These are phyloP conservation scores for Salmacisia buchloeana DNA, from an alignment of 1,284 basidiomycete genomes.

Conservation along the genomic window DNA sequence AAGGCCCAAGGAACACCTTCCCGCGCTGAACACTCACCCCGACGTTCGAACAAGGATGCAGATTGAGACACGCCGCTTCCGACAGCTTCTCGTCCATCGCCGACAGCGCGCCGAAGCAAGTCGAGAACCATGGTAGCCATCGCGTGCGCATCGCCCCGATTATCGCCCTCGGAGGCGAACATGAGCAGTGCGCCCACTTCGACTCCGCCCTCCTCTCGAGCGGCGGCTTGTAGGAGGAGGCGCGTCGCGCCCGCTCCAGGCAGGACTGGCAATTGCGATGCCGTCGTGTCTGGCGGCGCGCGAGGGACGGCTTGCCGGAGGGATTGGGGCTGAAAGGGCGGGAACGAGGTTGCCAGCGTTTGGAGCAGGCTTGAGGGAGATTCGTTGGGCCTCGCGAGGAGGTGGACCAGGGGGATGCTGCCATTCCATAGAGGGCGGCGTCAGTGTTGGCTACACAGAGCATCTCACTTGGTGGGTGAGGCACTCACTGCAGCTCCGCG, in stretches of 20 bases:
- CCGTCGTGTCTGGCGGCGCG: neutral
- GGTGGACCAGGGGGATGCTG: slow-evolving; percentile 15
- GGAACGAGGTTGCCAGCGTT: neutral
- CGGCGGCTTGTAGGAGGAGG: slow-evolving; percentile 12
- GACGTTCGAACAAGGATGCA: neutral
- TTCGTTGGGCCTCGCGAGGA: slow-evolving; percentile 11
- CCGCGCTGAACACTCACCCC: neutral
- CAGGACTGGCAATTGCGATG: slow-evolving; percentile 18
- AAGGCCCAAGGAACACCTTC: neutral
- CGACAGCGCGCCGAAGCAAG: neutral
- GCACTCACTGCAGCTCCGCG: slow-evolving; percentile 19
- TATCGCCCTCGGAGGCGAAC: slow-evolving; percentile 42
- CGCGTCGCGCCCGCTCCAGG: slow-evolving; percentile 26
- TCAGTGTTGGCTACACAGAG: neutral
- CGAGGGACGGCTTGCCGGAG: neutral
- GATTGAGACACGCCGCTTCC: neutral
- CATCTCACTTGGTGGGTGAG: neutral
- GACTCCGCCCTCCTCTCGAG: neutral
- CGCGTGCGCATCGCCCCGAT: slow-evolving; percentile 33
- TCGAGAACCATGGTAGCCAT: slow-evolving; percentile 8
- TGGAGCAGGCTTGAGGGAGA: neutral
- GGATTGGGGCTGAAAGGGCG: neutral
- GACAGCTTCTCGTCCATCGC: neutral
- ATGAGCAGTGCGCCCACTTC: slow-evolving; percentile 23
- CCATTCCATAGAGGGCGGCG: neutral